Base-by-base conservation (phyloP, 1,139 yeast species). In the Hemisphaericaspora lyxosophila region DNA sequence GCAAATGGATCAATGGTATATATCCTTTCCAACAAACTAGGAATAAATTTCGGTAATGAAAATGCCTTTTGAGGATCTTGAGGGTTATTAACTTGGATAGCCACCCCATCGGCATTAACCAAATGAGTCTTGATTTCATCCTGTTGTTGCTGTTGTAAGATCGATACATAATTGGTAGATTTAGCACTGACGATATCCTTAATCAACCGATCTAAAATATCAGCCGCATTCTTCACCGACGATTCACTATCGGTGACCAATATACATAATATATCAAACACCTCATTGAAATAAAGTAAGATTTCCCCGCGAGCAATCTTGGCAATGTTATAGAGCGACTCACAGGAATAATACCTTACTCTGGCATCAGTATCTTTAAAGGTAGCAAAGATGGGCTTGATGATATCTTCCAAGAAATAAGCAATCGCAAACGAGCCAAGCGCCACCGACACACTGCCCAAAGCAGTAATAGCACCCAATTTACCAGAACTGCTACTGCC, bases 221-320 rank as follows among this genome's bases (percentile, higher is more conserved):
- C 97, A 3, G 98, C 97, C 4, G 97, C 99, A 53, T 90, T 92
- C 55, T 90, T 87, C 18, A 92, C 97, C 23, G 95, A 84, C 24
- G 85, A 80, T 51, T 92, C 98, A 7, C 88, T 75, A 57, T 94
- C 99, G 1, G 97, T 90, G 11, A 95, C 92, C 43, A 92, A 75
- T 37, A 83, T 83, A 58, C 97, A 89, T 41, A 92, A 70, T 16
- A 90, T 94, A 55, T 94, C 98, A 58, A 94, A 94, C 2, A 90
- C 83, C 60, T 92, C 97, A 59, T 92, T 94, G 67, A 92, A 92
- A 59, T 88, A 92, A 11, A 85, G 68, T 46, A 94, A 66, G 17
- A 92, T 86, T 59, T 94, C 98, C 14, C 98, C 98, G 50, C 95
- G 80, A 4, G 98, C 96, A 16, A 92, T 95, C 59, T 94, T 94